Evolutionary conservation across 805 yeast species (phyloP), one percentile per base, ranked within the genome.

Genomic region (Nakazawaea laoshanensis): DNA sequence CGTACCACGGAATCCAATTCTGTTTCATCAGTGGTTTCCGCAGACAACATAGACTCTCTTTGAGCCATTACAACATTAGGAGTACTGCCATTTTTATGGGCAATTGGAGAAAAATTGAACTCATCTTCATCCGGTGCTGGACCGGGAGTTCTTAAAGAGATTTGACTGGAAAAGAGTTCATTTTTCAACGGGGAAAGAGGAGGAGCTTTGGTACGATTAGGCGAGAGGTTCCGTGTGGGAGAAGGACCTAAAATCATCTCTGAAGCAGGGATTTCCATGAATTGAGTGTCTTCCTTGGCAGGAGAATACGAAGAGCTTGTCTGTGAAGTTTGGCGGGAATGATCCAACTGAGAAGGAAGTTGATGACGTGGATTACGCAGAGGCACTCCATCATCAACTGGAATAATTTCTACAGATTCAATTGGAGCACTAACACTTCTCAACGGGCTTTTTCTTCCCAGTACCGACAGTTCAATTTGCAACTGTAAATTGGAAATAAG

Each of bases 41-140:
- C n/a, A n/a, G n/a, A n/a, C n/a, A n/a, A n/a, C n/a, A n/a, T n/a
- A n/a, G n/a, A n/a, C n/a, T n/a, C n/a, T n/a, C n/a, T n/a, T n/a
- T n/a, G n/a, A n/a, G n/a, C n/a, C n/a, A n/a, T n/a, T n/a, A n/a
- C n/a, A n/a, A n/a, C n/a, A n/a, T n/a, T n/a, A n/a, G n/a, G n/a
- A n/a, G 29, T 19, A 27, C 31, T 33, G 13, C 26, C 18, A 19
- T 24, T 24, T 12, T 13, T 34, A 24, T 5, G 30, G 17, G 4
- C 30, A 39, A 18, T 42, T 34, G 32, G 39, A 42, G 42, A 50
- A 20, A 36, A 51, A n/a, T 42, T 41, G 20, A 54, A 42, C 12
- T 52, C 53, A 21, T 52, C 55, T 4, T 38, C 44, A 10, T 32
- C 38, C 35, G 7, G 28, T n/a, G n/a, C n/a, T n/a, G n/a, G n/a